A percentile compares a stretch with the other conserved stretches of the same genome.
Evolutionary conservation across 345 rosid species (phyloP).

Genomic region (Aurinia saxatilis): DNA sequence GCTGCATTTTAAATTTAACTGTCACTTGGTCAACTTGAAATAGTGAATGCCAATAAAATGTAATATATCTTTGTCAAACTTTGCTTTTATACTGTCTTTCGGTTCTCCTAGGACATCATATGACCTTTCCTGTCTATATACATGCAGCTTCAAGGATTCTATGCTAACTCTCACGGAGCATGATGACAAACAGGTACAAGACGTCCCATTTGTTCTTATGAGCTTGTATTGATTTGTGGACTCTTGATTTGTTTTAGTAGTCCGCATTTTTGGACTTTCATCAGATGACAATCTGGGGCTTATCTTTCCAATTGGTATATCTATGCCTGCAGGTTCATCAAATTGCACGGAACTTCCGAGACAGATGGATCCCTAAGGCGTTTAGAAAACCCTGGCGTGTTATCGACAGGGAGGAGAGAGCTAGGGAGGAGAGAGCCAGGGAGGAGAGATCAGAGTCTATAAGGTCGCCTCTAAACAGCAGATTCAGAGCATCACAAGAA

Average conservation of each 20-base stretch:
- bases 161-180: constrained; percentile 93
- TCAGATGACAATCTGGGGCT: neutral
- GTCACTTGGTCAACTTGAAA: neutral
- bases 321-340: constrained; percentile 72
- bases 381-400: constrained; percentile 42
- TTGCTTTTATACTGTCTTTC: neutral
- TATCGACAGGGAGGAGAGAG: constrained; percentile 34
- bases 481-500: constrained; percentile 40
- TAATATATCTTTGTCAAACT: constrained; percentile 8
- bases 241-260: constrained; percentile 7
- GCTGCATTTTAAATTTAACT: neutral
- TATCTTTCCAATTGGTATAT: neutral
- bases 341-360: constrained; percentile 84
- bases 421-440: constrained; percentile 11
- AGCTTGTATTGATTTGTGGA: neutral
- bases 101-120: neutral
- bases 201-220: neutral
- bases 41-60: constrained; percentile 1
- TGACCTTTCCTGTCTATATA: constrained; percentile 16
- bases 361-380: constrained; percentile 76
- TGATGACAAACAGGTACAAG: constrained; percentile 73
- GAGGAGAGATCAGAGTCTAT: constrained; percentile 46
- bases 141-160: constrained; percentile 80
- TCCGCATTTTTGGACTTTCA: neutral
- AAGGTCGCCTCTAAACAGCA: constrained; percentile 37